Evolutionary conservation across 2,329 filamentous ascomycete species (phyloP).

Genomic region (Blumeriella jaapii): DNA sequence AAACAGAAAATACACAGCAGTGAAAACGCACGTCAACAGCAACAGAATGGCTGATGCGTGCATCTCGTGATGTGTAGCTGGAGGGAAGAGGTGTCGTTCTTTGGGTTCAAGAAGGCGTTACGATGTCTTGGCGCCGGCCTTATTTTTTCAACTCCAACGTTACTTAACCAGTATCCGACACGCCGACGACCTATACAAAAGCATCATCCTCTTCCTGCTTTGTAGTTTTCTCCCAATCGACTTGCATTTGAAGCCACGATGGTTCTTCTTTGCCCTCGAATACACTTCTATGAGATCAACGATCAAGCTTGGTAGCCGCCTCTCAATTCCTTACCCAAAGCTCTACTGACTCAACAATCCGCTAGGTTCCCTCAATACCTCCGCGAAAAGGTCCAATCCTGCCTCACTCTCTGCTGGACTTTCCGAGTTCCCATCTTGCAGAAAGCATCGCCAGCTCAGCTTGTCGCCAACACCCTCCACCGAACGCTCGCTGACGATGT

Average conservation of each 20-base stretch:
- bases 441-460: constrained; percentile 42
- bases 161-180: no score
- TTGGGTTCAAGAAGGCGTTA: no score
- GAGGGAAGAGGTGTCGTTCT: not conserved
- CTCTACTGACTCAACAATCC: constrained; percentile 8
- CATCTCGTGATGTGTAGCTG: constrained; percentile 12
- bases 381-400: constrained; percentile 52
- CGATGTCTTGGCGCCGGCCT: constrained; percentile 10
- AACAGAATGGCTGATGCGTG: constrained; percentile 14
- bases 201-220: no score
- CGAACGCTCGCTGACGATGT: constrained; percentile 37
- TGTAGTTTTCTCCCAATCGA: constrained; percentile 1
- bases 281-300: constrained; percentile 57
- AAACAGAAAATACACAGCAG: constrained; percentile 12
- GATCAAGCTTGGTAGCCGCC: constrained; percentile 49
- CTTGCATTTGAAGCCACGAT: constrained; percentile 23
- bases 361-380: constrained; percentile 60
- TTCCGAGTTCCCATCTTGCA: constrained; percentile 47
- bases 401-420: constrained; percentile 52
- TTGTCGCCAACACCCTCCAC: constrained; percentile 47
- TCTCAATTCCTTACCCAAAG: not conserved
- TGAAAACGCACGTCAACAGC: constrained; percentile 5
- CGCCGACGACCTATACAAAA: constrained; percentile 2
- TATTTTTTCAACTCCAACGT: constrained; percentile 13
- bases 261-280: constrained; percentile 41